Conservation (phyloP, 257 asterid genomes). For the Dorcoceras hygrometricum region DNA sequence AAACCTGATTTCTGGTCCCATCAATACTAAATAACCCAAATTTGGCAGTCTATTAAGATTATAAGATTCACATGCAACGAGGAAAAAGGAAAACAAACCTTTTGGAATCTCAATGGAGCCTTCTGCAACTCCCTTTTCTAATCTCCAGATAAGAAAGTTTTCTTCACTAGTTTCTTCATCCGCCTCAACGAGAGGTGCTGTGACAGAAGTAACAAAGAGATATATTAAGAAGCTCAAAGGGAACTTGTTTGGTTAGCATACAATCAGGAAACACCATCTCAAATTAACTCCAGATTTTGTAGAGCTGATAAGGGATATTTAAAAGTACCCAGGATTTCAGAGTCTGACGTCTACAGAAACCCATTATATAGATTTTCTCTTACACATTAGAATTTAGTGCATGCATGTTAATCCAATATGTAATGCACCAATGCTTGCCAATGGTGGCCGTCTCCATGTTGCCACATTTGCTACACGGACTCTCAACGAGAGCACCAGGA, state of each 20-base stretch:
- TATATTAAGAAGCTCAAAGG: conserved; percentile 5
- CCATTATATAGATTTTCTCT: neutral
- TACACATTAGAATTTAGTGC: neutral
- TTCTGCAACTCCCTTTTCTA: conserved; percentile 91
- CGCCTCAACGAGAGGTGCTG: conserved; percentile 90
- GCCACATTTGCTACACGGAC: neutral
- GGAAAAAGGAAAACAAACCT: conserved; percentile 36
- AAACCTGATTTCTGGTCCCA: neutral
- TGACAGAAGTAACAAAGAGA: conserved; percentile 18
- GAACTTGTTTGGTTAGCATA: conserved; percentile 13
- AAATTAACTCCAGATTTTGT: neutral
- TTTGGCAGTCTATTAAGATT: too few species aligned
- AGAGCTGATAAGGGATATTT: too few species aligned
- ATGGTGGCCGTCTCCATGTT: neutral
- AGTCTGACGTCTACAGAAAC: neutral
- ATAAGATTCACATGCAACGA: neutral
- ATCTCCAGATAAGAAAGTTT: conserved; percentile 77
- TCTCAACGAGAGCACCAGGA: neutral
- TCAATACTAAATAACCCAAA: neutral
- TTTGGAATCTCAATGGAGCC: conserved; percentile 86
- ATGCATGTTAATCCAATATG: neutral
- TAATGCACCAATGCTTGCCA: neutral
- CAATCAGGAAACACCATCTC: neutral
- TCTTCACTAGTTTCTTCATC: conserved; percentile 75
- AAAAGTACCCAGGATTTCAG: too few species aligned